A percentile compares a stretch with the other conserved stretches of the same genome.
Evolutionary conservation across 345 rosid species (phyloP).

Genomic region (Carallia pectinifolia): DNA sequence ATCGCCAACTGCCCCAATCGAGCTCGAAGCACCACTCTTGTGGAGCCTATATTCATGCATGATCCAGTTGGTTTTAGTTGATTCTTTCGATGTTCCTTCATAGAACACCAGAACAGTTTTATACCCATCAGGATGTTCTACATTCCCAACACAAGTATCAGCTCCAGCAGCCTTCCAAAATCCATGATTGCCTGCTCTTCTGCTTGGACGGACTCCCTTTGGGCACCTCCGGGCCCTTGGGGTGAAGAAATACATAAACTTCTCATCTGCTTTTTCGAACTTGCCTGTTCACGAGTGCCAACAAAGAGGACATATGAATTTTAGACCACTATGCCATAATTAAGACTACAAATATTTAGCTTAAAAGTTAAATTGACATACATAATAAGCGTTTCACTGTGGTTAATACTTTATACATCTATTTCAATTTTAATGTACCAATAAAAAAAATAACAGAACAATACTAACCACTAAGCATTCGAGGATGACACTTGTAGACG

Average conservation of each 20-base stretch:
- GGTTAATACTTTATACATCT: too few relatives aligned
- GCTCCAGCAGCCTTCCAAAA: constrained; percentile 18
- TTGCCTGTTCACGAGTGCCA: neutral
- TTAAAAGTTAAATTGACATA: too few relatives aligned
- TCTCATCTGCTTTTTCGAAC: neutral
- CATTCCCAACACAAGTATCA: neutral
- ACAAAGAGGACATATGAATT: too few relatives aligned
- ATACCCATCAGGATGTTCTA: neutral
- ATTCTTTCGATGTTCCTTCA: neutral
- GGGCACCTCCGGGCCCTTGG: constrained; percentile 4
- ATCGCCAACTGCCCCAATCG: too few relatives aligned
- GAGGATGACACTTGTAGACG: constrained; percentile 2
- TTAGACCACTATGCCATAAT: too few relatives aligned
- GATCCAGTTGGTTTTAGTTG: neutral
- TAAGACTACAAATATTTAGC: too few relatives aligned
- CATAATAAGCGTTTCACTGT: too few relatives aligned
- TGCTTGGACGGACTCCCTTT: neutral
- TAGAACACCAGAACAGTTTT: constrained; percentile 7
- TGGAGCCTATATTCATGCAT: neutral
- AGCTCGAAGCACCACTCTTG: neutral
- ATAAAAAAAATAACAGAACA: neutral
- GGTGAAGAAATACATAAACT: constrained; percentile 14
- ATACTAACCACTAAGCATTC: neutral
- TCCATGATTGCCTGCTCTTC: constrained; percentile 2
- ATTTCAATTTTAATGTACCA: neutral